phyloP scores from a whole-genome alignment of 805 yeast species.

The Saccharomyces kudriavzevii region DNA sequence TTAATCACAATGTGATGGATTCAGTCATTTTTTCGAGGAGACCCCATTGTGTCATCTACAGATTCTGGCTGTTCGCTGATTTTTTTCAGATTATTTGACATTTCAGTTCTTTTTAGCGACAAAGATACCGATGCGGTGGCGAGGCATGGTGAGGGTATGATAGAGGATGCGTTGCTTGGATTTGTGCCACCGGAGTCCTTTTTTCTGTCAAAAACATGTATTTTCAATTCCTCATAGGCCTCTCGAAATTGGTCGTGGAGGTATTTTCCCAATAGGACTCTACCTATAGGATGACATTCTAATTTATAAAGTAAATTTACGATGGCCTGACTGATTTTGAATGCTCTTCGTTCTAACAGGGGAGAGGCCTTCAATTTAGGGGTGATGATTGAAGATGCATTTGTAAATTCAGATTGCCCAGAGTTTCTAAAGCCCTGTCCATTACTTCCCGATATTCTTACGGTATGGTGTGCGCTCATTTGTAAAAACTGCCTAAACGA shows the following conservation, averaged over 20 bases:
- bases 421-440: neutral
- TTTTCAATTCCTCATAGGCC: neutral
- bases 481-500: neutral
- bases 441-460: neutral
- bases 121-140: neutral
- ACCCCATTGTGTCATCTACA: neutral
- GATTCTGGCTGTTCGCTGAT: constrained; percentile 2
- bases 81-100: constrained; percentile 3
- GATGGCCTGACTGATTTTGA: constrained; percentile 9
- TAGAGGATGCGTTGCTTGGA: neutral
- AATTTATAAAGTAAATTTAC: constrained; percentile 13
- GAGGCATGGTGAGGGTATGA: neutral
- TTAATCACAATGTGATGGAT: neutral
- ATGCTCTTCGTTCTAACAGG: constrained; percentile 6
- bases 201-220: neutral
- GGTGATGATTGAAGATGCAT: neutral
- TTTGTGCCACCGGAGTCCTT: neutral
- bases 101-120: neutral
- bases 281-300: constrained; percentile 19
- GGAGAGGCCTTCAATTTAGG: neutral
- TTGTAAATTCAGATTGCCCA: neutral
- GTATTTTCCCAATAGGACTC: constrained; percentile 9
- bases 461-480: neutral
- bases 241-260: neutral
- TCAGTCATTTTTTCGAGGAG: neutral